These are phyloP conservation scores for Spergularia azorica DNA, from an alignment of 179 eudicot genomes.

Conservation along the genomic window DNA sequence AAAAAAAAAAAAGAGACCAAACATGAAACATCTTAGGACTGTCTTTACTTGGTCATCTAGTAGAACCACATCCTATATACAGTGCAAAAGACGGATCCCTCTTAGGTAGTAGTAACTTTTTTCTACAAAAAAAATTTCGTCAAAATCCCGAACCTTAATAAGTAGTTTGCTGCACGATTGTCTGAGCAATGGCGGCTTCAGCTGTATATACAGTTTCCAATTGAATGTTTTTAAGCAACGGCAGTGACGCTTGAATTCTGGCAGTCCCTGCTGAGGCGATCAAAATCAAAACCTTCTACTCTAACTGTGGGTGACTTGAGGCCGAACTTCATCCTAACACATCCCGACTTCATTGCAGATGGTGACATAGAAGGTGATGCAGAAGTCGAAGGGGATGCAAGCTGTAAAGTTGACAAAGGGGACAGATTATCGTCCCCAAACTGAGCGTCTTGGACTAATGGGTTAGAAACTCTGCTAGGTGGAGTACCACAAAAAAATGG, in stretches of 20 bases:
- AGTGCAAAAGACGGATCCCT: conserved; percentile 21
- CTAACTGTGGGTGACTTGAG: conserved; percentile 50
- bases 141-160: conserved; percentile 22
- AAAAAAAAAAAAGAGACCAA: conserved; percentile 20
- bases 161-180: conserved; percentile 11
- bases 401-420: conserved; percentile 37
- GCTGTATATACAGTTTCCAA: conserved; percentile 39
- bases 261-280: conserved; percentile 50
- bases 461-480: conserved; percentile 59
- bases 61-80: conserved; percentile 36
- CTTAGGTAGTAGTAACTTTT: conserved; percentile 4
- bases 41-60: conserved; percentile 19
- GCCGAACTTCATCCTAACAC: conserved; percentile 45
- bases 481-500: conserved; percentile 63
- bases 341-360: conserved; percentile 44
- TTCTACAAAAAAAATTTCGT: conserved; percentile 31
- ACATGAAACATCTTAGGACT: background rate
- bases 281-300: conserved; percentile 64
- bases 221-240: conserved; percentile 41
- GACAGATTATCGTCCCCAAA: conserved; percentile 41
- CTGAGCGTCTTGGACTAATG: conserved; percentile 47
- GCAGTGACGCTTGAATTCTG: conserved; percentile 45
- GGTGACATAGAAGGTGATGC: conserved; percentile 41
- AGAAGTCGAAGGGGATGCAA: conserved; percentile 31
- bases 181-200: conserved; percentile 30